Base-by-base conservation (phyloP, 2,329 filamentous ascomycete species). In the Penicillium occitanis region DNA sequence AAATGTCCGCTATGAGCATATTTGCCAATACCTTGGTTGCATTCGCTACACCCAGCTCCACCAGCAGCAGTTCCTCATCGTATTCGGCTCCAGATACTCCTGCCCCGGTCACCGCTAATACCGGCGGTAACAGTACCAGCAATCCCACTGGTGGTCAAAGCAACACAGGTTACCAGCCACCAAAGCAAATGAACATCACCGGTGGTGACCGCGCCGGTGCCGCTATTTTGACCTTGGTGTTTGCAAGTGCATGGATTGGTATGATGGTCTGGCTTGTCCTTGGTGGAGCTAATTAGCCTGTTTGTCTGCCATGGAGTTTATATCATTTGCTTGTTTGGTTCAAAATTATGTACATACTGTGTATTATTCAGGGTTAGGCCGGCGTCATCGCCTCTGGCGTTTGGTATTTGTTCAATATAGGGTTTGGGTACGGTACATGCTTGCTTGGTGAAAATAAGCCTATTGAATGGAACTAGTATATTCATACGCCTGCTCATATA, bases 91-190 rank as follows among this genome's bases (percentile, higher is more conserved):
- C 65, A 11, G 57, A 46, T 57, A 60, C n/a, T 17, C 76, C 77
- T 3, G 80, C 79, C 1, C 81, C 82, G 0, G 72, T 80, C 53
- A 83, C 80, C 1, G 75, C 81, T 30, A 71, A 78, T 3, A 86
- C 78, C 1, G 89, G 89, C 61, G 89, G 89, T 28, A 90, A 82
- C 4, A 87, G 85, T 70, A 75, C 78, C 62, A 83, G 80, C 33
- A 75, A 84, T 67, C 78, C 81, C 7, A 75, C 69, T 61, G 81
- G 81, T 4, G 81, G 81, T 11, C 74, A 72, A 7, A 73, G 75
- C n/a, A 42, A 50, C 1, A 35, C 67, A 22, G 42, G 59, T 13
- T 53, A 66, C 10, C 70, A 70, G 33, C 19, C 63, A 22, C 48
- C 57, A 10, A 61, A 61, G 33, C 3, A 22, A 35, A 51, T 19